Base-by-base conservation (phyloP, 2,329 filamentous ascomycete genomes). In the Fusarium nodosum region DNA sequence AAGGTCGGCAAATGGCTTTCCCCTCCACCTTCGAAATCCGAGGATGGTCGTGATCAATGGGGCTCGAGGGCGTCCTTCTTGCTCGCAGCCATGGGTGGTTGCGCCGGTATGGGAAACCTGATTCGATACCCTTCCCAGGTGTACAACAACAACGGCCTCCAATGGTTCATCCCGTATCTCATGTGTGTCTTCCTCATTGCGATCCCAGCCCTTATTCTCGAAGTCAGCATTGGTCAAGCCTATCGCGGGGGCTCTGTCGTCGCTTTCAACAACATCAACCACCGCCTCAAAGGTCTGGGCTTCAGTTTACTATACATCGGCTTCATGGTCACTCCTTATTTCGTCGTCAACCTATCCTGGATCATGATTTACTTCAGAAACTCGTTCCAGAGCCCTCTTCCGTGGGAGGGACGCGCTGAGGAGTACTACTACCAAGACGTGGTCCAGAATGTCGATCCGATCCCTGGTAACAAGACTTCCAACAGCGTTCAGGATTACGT, bases 151-250 rank as follows among this genome's bases (percentile, higher is more conserved):
- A 82, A 86, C 58, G 86, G 86, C 4, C 78, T 88, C 8, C 86
- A 88, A 70, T 88, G 86, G 86, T 88, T 87, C 74, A 83, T 88
- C 20, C 86, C 86, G 0, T 88, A 88, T 64, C 73, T 88, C 7
- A 77, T 88, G 58, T 84, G 84, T 8, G 81, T 88, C 18, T 84
- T 86, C 60, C 75, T 87, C 13, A 81, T 88, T 59, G 86, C 86
- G 38, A 87, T 88, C 45, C 86, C 86, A 0, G 81, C 83, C 0
- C 80, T 88, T 38, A 82, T 87, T 15, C 81, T 88, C 24, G 86
- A 88, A 72, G 86, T 88, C 52, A 91, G 91, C 55, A 93, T 92
- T 54, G 93, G 93, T 47, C 91, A 88, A 70, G 85, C 86, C 7
- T 87, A 87, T 71, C 84, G 85, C 15, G 85, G 84, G 39, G 86